phyloP scores from a whole-genome alignment of 371 early-diverging fungal species.

The Quaeritorhiza haematococci region DNA sequence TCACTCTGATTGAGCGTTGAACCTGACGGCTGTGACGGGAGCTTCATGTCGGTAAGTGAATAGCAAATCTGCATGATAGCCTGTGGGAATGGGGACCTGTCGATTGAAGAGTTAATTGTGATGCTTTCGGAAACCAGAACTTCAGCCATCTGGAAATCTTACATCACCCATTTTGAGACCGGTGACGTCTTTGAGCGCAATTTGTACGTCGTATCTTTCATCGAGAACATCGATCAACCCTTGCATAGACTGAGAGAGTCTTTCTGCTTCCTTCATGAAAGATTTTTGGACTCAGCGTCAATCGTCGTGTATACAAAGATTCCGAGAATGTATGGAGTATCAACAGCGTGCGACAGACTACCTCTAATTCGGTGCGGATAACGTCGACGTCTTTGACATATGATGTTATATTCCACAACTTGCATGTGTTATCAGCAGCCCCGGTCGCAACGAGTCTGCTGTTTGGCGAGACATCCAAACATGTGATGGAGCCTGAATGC shows the following conservation, averaged over 20 bases:
- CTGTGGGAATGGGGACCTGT: constrained; percentile 33
- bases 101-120: background rate
- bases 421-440: constrained; percentile 44
- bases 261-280: background rate
- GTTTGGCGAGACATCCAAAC: constrained; percentile 34
- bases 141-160: background rate
- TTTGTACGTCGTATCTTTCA: constrained; percentile 30
- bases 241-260: constrained; percentile 16
- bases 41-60: constrained; percentile 49
- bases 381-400: constrained; percentile 34
- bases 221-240: constrained; percentile 27
- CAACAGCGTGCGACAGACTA: too few species aligned
- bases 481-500: constrained; percentile 34
- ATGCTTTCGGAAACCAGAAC: background rate
- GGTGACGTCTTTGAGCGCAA: constrained; percentile 17
- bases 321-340: too few species aligned
- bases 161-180: constrained; percentile 36
- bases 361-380: constrained; percentile 28
- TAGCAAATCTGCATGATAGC: constrained; percentile 49
- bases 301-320: too few species aligned
- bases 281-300: too few species aligned
- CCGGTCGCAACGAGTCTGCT: constrained; percentile 38
- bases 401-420: constrained; percentile 46
- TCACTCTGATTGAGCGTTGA: constrained; percentile 43
- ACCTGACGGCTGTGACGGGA: constrained; percentile 35